Base-by-base conservation (phyloP, 2,329 filamentous ascomycete genomes). In the Rhexocercosporidium sp. region DNA sequence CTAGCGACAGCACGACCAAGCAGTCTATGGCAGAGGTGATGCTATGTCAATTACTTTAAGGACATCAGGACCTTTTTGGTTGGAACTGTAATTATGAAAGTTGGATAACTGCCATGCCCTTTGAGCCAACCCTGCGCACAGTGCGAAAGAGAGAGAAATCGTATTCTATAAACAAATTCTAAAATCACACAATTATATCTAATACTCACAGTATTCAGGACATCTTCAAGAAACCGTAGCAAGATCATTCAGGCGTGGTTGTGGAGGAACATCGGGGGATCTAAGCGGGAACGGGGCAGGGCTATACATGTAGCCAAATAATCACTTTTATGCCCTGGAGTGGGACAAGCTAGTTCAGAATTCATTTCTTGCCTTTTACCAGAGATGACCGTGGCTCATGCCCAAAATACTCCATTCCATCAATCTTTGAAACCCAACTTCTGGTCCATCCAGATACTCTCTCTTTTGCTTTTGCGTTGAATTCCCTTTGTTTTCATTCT, bases 361-460 rank as follows among this genome's bases (percentile, higher is more conserved):
- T 76, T 76, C 76, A 77, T 77, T 77, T 77, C 76, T 77, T 77
- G 75, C 76, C 76, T 77, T 77, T 77, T 77, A 77, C 76, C 76
- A 78, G 76, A 78, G 76, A 77, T 78, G 75, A 77, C 76, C 76
- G 75, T 78, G 76, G 75, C 64, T 74, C 73, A 75, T 77, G 82
- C 82, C 82, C 82, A 84, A 75, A 74, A 81, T 77, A 84, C 82
- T 84, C 82, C 83, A 79, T 79, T 84, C 79, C 74, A 66, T 72
- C 69, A 84, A 84, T 85, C 82, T 85, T 85, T 85, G 83, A 79
- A 83, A 75, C 70, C 54, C 61, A 71, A 56, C 60, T 54, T 75
- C 73, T 74, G 74, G 66, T 70, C 27, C 34, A 69, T 61, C 73
- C 74, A 75, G 74, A 74, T 44, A 47, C n/a, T 54, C n/a, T 22